Conservation (phyloP, 345 rosid genomes). For the Dipteronia sinensis region DNA sequence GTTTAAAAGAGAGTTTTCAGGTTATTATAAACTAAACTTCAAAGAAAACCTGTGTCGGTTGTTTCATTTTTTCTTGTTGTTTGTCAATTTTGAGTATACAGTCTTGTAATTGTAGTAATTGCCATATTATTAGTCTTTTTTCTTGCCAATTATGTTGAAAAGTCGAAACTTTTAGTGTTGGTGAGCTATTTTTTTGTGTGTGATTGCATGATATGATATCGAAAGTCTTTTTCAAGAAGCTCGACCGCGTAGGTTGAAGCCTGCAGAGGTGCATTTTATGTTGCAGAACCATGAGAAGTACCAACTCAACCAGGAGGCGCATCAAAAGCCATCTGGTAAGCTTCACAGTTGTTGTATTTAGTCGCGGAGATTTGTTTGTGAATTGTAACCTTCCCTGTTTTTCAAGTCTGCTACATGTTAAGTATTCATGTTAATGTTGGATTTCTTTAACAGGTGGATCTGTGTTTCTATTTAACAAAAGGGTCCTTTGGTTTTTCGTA, state of each 20-base stretch:
- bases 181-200: constrained; percentile 7
- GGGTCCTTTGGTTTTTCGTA: constrained; percentile 69
- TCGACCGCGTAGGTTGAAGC: constrained; percentile 83
- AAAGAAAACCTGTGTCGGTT: not conserved
- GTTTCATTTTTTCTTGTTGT: no score
- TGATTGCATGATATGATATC: constrained; percentile 57
- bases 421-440: not conserved
- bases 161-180: not conserved
- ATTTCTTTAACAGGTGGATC: constrained; percentile 68
- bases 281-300: constrained; percentile 66
- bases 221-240: constrained; percentile 62
- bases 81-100: not conserved
- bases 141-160: not conserved
- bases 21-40: no score
- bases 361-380: not conserved
- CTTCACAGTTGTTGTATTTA: not conserved
- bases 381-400: not conserved
- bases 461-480: constrained; percentile 71
- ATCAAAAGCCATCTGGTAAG: constrained; percentile 63
- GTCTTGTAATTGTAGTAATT: not conserved
- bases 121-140: not conserved
- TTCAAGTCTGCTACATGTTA: not conserved
- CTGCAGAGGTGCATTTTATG: constrained; percentile 74
- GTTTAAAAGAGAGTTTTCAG: no score
- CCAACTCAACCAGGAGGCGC: constrained; percentile 48